Conservation (phyloP, 2,329 filamentous ascomycete genomes). For the Alternaria arborescens region DNA sequence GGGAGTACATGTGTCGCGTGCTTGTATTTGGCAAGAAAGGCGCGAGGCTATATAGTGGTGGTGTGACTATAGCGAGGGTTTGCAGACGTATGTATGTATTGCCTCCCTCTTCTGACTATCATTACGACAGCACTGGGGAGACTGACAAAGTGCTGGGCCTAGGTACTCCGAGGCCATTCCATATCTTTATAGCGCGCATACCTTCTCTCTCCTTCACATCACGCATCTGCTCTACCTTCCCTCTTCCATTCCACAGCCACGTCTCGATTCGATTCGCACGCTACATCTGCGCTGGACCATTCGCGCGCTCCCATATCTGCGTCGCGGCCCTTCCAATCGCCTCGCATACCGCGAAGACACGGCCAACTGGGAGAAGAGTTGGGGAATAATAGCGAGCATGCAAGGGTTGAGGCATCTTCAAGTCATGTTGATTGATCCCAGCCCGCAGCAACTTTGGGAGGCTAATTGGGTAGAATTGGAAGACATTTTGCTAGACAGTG, state of each 20-base stretch:
- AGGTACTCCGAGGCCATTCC: constrained; percentile 46
- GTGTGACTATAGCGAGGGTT: constrained; percentile 27
- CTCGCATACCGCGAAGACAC: constrained; percentile 49
- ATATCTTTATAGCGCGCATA: constrained; percentile 40
- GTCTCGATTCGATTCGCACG: constrained; percentile 38
- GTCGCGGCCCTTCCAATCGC: constrained; percentile 29
- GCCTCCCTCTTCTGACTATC: background rate
- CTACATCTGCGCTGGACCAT: constrained; percentile 46
- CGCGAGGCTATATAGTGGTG: constrained; percentile 19
- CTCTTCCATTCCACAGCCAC: constrained; percentile 33
- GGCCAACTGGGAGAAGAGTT: constrained; percentile 43
- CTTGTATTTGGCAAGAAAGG: constrained; percentile 37
- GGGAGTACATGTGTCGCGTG: constrained; percentile 41
- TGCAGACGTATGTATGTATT: constrained; percentile 43
- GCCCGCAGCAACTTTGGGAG: constrained; percentile 41
- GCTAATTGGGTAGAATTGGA: constrained; percentile 41
- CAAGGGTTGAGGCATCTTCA: constrained; percentile 34
- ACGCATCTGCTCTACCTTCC: constrained; percentile 48
- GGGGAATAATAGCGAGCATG: constrained; percentile 41
- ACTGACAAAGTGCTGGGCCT: background rate
- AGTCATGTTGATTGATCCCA: constrained; percentile 42
- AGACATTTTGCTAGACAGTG: constrained; percentile 31
- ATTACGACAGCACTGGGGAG: background rate
- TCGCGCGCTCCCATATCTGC: constrained; percentile 44
- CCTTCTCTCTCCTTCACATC: constrained; percentile 46